Evolutionary conservation across 441 rosid genomes (phyloP).

Genomic region (Kokia cookei): DNA sequence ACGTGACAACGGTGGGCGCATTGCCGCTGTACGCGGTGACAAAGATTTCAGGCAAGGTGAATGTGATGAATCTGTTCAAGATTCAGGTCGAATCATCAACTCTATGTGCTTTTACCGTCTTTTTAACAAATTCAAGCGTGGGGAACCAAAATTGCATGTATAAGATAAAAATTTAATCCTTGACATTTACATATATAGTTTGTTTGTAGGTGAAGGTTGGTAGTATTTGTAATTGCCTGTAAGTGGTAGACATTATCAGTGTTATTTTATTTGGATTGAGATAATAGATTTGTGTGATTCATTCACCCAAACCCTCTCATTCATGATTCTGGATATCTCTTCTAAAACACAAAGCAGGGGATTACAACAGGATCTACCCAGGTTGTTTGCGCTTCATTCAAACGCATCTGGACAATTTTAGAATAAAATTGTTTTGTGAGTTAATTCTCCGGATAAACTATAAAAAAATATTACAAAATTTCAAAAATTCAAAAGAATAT

Average conservation of each 20-base stretch:
- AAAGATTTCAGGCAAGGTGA: conserved; percentile 54
- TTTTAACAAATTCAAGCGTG: conserved; percentile 32
- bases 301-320: no score
- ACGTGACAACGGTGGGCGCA: conserved; percentile 23
- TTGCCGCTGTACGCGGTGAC: conserved; percentile 38
- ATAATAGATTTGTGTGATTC: background rate
- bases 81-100: conserved; percentile 37
- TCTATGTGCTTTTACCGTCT: conserved; percentile 46
- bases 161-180: conserved; percentile 38
- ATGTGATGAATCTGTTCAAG: conserved; percentile 34
- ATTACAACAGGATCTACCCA: no score
- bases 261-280: background rate
- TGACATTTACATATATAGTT: no score
- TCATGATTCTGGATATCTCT: no score
- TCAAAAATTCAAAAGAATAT: no score
- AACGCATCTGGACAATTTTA: no score
- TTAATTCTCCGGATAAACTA: no score
- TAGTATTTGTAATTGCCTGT: background rate
- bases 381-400: no score
- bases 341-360: no score
- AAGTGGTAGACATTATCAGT: background rate
- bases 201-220: background rate
- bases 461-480: no score
- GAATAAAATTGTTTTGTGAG: no score
- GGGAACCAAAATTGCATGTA: conserved; percentile 51